Base-by-base conservation (phyloP, 768 basidiomycete species). In the Macrolepiota albuminosa region DNA sequence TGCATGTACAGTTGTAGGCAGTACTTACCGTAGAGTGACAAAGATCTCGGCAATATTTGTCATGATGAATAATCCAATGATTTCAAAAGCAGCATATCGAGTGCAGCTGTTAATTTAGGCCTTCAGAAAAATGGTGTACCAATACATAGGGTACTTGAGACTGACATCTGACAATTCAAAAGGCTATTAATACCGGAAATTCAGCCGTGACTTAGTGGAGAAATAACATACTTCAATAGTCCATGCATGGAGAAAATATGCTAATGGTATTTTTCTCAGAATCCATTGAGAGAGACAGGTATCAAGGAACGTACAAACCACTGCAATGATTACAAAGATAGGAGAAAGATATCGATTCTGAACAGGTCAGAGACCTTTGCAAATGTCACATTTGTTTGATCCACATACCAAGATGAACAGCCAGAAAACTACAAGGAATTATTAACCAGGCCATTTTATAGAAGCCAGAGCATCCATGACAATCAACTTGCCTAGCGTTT, bases 311-410 rank as follows among this genome's bases (percentile, higher is more conserved):
- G 18, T 42, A 66, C 65, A 53, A 29, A 62, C 37, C 3, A 62
- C 18, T 0, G 65, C 64, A 1, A 66, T 61, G 16, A 64, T 40
- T 8, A 66, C 64, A 34, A 66, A 58, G 6, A 46, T 21, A 18
- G 61, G 56, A 18, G 40, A 55, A 37, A 66, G 55, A 37, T 66
- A 66, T 24, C 65, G 65, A 29, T 66, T 64, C 63, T 66, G 31
- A 6, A 18, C 21, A 21, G 21, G 21, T 21, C 21, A 21, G 21
- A 21, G 21, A 21, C 21, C 21, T 21, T 21, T 21, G 21, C 21
- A 21, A 21, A 21, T 21, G 21, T 21, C 21, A 21, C 21, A 21
- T 21, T 21, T 21, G 21, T 21, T 21, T 21, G 21, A 21, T 21
- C 21, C 21, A 0, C 29, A 4, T 46, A 61, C 60, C 60, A 57